phyloP scores from a whole-genome alignment of 331 rosid species.

The Rosa hybrid region DNA sequence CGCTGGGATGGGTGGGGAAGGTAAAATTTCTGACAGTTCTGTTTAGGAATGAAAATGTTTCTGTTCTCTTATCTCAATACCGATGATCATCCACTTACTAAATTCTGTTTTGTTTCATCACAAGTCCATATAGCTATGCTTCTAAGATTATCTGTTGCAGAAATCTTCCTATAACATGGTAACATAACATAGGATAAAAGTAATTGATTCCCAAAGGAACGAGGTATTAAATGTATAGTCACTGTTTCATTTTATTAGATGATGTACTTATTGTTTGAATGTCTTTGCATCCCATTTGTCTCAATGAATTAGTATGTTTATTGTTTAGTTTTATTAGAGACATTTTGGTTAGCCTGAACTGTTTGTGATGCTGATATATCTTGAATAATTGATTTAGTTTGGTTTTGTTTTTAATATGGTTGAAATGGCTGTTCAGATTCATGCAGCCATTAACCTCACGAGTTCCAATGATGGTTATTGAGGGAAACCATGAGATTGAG shows the following conservation, averaged over 20 bases:
- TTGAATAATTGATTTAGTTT: background rate
- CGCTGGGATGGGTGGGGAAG: conserved; percentile 99
- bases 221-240: background rate
- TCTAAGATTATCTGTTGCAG: background rate
- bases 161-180: background rate
- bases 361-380: background rate
- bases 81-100: background rate
- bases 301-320: background rate
- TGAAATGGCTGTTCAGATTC: conserved; percentile 52
- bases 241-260: background rate
- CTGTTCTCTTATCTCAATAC: background rate
- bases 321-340: background rate
- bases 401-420: background rate
- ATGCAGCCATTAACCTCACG: conserved; percentile 79
- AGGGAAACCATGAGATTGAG: conserved; percentile 97
- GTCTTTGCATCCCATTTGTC: background rate
- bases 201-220: background rate
- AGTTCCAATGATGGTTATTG: conserved; percentile 89
- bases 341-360: background rate
- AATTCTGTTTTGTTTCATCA: background rate
- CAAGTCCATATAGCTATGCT: background rate
- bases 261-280: background rate
- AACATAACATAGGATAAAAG: background rate
- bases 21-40: conserved; percentile 38
- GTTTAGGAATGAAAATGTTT: background rate